A percentile compares a stretch with the other conserved stretches of the same genome.
Conservation (phyloP, 1,284 basidiomycete species). For the Coniferiporia weirii region DNA sequence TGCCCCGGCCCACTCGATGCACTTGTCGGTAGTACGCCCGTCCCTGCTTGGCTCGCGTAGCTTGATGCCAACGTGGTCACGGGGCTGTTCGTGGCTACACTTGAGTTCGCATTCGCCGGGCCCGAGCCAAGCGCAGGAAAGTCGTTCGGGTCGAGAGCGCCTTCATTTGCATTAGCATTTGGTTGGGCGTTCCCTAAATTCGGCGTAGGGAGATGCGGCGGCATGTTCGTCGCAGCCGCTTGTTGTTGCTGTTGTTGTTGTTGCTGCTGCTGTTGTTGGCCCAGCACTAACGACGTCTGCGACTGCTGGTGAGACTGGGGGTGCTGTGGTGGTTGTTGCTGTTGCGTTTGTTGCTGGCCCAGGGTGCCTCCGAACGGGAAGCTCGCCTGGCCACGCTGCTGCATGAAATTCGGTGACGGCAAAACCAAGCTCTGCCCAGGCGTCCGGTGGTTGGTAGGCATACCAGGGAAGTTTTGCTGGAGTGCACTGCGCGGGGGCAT, state of each 20-base stretch:
- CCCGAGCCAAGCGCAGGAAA: slow-evolving; percentile 76
- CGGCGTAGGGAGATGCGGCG: slow-evolving; percentile 36
- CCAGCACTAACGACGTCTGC: slow-evolving; percentile 16
- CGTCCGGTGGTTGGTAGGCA: slow-evolving; percentile 54
- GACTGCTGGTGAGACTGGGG: slow-evolving; percentile 16
- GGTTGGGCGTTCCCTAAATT: slow-evolving; percentile 46
- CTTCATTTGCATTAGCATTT: slow-evolving; percentile 61
- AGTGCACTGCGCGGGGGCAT: slow-evolving; percentile 57
- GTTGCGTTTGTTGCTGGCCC: slow-evolving; percentile 43
- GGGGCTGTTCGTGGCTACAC: slow-evolving; percentile 29
- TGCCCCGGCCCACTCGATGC: slow-evolving; percentile 24
- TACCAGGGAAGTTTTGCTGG: slow-evolving; percentile 44
- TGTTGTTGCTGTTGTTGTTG: slow-evolving; percentile 38
- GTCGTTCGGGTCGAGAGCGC: slow-evolving; percentile 79
- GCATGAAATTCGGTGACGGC: slow-evolving; percentile 58
- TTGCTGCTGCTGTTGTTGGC: slow-evolving; percentile 30
- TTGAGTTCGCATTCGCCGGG: slow-evolving; percentile 30
- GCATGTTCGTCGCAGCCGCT: slow-evolving; percentile 27
- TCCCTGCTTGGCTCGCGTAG: slow-evolving; percentile 74
- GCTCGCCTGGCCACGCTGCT: slow-evolving; percentile 49
- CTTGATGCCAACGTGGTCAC: slow-evolving; percentile 39
- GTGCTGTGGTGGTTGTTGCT: slow-evolving; percentile 30
- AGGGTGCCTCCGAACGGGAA: slow-evolving; percentile 54
- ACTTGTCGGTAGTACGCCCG: slow-evolving; percentile 38
- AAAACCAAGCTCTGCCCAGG: slow-evolving; percentile 47